Evolutionary conservation across 1,139 yeast species (phyloP).

Genomic region (Magnusiomyces starmeri): DNA sequence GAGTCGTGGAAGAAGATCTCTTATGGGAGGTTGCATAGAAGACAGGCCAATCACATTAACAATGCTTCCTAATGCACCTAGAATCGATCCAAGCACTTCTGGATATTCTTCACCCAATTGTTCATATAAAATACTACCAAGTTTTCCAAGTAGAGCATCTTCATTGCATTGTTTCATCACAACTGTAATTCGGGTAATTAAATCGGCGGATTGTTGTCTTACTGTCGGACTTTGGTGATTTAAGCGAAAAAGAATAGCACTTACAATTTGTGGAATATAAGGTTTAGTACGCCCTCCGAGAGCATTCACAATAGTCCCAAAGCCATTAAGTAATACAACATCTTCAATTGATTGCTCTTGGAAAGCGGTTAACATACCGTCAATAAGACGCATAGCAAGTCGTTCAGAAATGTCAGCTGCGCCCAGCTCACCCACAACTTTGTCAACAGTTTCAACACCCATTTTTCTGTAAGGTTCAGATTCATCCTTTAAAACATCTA

Average conservation of each 20-base stretch:
- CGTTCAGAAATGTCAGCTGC: conserved; percentile 48
- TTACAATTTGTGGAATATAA: conserved; percentile 65
- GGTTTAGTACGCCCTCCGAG: conserved; percentile 67
- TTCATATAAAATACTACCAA: conserved; percentile 77
- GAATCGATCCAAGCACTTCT: conserved; percentile 80
- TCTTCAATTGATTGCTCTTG: conserved; percentile 66
- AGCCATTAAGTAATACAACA: conserved; percentile 50
- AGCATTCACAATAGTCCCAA: conserved; percentile 60
- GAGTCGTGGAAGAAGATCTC: conserved; percentile 76
- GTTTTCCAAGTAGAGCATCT: conserved; percentile 52
- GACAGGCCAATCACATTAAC: conserved; percentile 48
- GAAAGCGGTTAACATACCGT: conserved; percentile 76
- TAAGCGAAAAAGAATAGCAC: conserved; percentile 66
- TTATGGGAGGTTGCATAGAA: conserved; percentile 71
- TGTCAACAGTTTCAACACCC: conserved; percentile 66
- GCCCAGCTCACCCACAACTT: conserved; percentile 41
- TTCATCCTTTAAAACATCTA: conserved; percentile 65
- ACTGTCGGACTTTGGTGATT: conserved; percentile 67
- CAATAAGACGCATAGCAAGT: conserved; percentile 63
- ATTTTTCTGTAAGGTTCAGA: conserved; percentile 72
- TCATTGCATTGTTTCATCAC: conserved; percentile 63
- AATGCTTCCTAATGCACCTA: conserved; percentile 58
- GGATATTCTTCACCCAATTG: conserved; percentile 94
- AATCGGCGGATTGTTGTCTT: conserved; percentile 81
- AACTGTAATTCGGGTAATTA: conserved; percentile 60